These are phyloP conservation scores for Tetracentron sinense DNA, from an alignment of 164 flowering plant genomes.

Conservation along the genomic window DNA sequence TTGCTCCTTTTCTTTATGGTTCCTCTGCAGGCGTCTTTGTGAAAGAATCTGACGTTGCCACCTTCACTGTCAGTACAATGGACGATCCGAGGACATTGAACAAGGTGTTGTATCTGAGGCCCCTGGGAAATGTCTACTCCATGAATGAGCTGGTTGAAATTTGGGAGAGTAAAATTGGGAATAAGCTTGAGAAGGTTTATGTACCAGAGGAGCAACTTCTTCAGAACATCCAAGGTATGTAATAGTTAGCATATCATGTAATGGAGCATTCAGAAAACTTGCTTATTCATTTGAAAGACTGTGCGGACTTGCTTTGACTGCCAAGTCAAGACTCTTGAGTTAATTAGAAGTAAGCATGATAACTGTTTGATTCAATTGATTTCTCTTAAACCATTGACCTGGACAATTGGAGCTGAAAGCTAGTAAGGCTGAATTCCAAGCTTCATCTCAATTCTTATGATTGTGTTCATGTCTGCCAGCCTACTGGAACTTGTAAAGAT, in stretches of 20 bases:
- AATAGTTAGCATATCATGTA: too few species aligned
- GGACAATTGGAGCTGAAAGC: too few species aligned
- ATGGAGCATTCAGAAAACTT: too few species aligned
- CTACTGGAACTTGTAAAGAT: too few species aligned
- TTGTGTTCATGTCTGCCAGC: too few species aligned
- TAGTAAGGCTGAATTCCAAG: too few species aligned
- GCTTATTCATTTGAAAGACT: too few species aligned
- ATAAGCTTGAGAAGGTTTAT: slow-evolving; percentile 55
- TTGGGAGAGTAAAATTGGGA: slow-evolving; percentile 81
- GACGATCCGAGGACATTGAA: slow-evolving; percentile 80
- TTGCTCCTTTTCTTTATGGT: slow-evolving; percentile 1
- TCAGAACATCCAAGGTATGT: slow-evolving; percentile 54
- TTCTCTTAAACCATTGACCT: too few species aligned
- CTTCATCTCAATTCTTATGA: too few species aligned
- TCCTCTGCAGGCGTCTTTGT: slow-evolving; percentile 59
- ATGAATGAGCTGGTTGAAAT: slow-evolving; percentile 72
- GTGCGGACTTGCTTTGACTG: too few species aligned
- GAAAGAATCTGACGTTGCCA: slow-evolving; percentile 69
- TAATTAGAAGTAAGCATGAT: background rate
- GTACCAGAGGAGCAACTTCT: slow-evolving; percentile 61
- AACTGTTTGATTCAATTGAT: too few species aligned
- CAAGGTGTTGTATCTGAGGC: slow-evolving; percentile 64
- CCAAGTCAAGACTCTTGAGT: background rate
- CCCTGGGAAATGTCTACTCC: slow-evolving; percentile 76
- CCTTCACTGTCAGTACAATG: slow-evolving; percentile 66